These are phyloP conservation scores for Lactarius trivialis DNA, from an alignment of 768 basidiomycete genomes.

Conservation along the genomic window DNA sequence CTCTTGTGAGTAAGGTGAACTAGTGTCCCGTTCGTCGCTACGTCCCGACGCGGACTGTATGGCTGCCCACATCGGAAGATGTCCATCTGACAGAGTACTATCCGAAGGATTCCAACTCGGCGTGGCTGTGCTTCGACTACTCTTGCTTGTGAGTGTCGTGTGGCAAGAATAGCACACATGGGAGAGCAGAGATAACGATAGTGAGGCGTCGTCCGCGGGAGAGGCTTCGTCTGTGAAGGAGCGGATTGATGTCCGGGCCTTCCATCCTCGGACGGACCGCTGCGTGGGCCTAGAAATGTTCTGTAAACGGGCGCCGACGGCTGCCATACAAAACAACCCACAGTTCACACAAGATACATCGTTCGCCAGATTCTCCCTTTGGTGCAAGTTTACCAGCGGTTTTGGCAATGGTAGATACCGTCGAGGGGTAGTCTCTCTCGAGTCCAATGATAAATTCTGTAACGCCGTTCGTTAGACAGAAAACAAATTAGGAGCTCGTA, in stretches of 20 bases:
- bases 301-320: background rate
- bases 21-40: background rate
- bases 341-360: constrained; percentile 65
- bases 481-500: background rate
- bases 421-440: constrained; percentile 80
- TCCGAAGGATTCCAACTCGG: constrained; percentile 10
- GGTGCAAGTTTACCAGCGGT: constrained; percentile 75
- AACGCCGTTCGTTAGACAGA: background rate
- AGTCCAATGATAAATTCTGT: constrained; percentile 74
- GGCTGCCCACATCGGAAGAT: constrained; percentile 26
- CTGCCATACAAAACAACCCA: constrained; percentile 23
- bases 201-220: background rate
- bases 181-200: constrained; percentile 31
- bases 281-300: constrained; percentile 49
- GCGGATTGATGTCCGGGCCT: constrained; percentile 64
- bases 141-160: constrained; percentile 52
- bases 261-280: constrained; percentile 64
- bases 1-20: constrained; percentile 23
- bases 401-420: constrained; percentile 75
- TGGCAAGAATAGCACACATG: constrained; percentile 60
- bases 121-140: constrained; percentile 37
- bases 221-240: constrained; percentile 34
- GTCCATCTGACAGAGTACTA: background rate
- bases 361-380: constrained; percentile 43
- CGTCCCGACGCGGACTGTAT: background rate